Evolutionary conservation across 345 rosid genomes (phyloP), one percentile per base, ranked within the genome.

Genomic region (Aegle marmelos): DNA sequence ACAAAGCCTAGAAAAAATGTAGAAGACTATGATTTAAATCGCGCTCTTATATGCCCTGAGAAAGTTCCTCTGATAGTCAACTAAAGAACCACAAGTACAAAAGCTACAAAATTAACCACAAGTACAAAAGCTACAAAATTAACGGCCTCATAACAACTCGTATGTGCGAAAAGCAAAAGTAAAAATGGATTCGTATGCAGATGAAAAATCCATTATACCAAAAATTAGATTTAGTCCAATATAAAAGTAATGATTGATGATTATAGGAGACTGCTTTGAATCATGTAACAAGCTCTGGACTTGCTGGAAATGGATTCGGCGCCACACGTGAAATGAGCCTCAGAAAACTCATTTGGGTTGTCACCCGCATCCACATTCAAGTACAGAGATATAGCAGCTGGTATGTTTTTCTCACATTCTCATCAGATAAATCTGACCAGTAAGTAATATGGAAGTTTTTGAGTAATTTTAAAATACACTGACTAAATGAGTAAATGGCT

Each of bases 221-320:
- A 45, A 45, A 45, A 13, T 45, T 45, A 45, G 50, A 45, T 45
- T 11, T 45, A 5, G 57, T 17, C 57, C 57, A 45, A 45, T 45
- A 45, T 13, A 45, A 45, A 53, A 53, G 57, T 53, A 53, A 53
- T 53, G 6, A 53, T 16, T 19, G 30, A 67, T 68, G 33, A 36
- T 9, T 82, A 82, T 76, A 91, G 94, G 92, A 91, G 79, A 91
- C 94, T 9, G 91, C 94, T 31, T 78, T 91, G 68, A 91, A 91
- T 81, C 94, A 89, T 80, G 90, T 85, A 17, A 86, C 74, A 66
- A 83, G 80, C 73, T 87, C 89, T 25, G 94, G 92, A 37, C 87
- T 91, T 22, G 90, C 87, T 72, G 90, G 90, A 24, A 85, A 88
- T 78, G 92, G 92, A 19, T 91, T 91, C 63, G 94, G 92, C 33